phyloP scores from a whole-genome alignment of 805 yeast genomes.

The Teunomyces aglyptinius region DNA sequence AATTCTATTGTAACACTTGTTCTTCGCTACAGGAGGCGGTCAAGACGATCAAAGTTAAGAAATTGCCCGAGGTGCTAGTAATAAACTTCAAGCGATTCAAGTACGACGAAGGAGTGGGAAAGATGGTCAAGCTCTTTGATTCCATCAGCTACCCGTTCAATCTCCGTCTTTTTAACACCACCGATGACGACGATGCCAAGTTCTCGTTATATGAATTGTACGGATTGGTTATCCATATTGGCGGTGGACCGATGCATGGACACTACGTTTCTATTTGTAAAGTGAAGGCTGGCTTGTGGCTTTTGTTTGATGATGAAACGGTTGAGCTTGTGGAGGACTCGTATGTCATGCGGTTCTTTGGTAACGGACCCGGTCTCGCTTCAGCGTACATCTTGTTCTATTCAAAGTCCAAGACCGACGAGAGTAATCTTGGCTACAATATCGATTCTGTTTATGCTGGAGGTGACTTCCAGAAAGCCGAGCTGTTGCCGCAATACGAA shows the following conservation, averaged over 20 bases:
- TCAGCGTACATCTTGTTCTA: constrained; percentile 91
- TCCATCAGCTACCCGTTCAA: constrained; percentile 77
- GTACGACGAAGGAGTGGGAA: constrained; percentile 77
- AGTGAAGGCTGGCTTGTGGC: constrained; percentile 78
- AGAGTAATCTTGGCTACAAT: constrained; percentile 33
- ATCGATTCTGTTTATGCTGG: constrained; percentile 32
- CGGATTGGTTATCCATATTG: constrained; percentile 89
- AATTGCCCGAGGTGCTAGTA: constrained; percentile 74
- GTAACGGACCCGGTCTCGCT: constrained; percentile 83
- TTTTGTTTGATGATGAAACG: constrained; percentile 91
- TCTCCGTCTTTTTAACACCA: constrained; percentile 67
- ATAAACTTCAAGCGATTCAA: constrained; percentile 90
- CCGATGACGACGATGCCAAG: constrained; percentile 47
- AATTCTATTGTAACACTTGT: constrained; percentile 90
- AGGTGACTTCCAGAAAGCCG: constrained; percentile 23
- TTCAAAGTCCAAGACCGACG: constrained; percentile 28
- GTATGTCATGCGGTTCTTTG: constrained; percentile 81
- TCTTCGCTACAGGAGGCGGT: constrained; percentile 92
- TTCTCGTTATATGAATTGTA: constrained; percentile 67
- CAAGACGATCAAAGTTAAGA: constrained; percentile 76
- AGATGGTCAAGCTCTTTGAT: constrained; percentile 83
- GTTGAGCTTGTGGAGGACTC: constrained; percentile 84
- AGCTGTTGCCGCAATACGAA: constrained; percentile 9
- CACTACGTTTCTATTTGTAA: constrained; percentile 89
- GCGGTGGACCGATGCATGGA: constrained; percentile 98